phyloP scores from a whole-genome alignment of 2,329 filamentous ascomycete species.

The Trichoderma semiorbis region DNA sequence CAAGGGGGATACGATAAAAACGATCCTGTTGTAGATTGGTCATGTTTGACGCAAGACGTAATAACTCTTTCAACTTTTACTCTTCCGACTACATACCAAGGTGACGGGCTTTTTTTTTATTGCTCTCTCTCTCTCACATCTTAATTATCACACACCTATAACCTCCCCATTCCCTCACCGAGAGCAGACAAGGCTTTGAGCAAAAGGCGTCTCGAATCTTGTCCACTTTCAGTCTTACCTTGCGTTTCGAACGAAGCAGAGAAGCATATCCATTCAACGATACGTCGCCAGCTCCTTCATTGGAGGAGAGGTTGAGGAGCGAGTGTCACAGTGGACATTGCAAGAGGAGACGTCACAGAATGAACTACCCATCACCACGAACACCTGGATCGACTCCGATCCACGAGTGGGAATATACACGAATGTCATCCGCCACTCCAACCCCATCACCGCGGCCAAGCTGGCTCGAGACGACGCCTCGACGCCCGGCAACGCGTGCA shows the following conservation, averaged over 20 bases:
- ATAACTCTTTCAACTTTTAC: constrained; percentile 51
- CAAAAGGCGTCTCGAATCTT: not conserved
- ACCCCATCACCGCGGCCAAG: constrained; percentile 55
- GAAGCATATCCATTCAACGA: not conserved
- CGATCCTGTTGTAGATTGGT: constrained; percentile 28
- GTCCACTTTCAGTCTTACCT: not conserved
- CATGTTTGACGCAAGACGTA: constrained; percentile 57
- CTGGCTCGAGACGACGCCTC: constrained; percentile 49
- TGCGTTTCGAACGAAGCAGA: not conserved
- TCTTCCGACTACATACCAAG: constrained; percentile 60
- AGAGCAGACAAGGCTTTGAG: not conserved
- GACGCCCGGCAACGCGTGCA: constrained; percentile 53
- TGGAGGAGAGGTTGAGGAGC: constrained; percentile 28
- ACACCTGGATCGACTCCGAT: constrained; percentile 46
- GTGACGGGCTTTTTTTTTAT: constrained; percentile 45
- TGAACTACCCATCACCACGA: constrained; percentile 40
- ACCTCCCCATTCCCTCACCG: not conserved
- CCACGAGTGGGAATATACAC: constrained; percentile 51
- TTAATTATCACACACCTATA: not conserved
- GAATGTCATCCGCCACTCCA: constrained; percentile 52
- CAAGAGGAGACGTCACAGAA: constrained; percentile 36
- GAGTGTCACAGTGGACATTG: constrained; percentile 33
- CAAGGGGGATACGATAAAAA: constrained; percentile 12
- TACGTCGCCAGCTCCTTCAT: constrained; percentile 6
- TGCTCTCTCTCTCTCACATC: not conserved